Conservation (phyloP, 768 basidiomycete species). For the Rhizopogon vinicolor region DNA sequence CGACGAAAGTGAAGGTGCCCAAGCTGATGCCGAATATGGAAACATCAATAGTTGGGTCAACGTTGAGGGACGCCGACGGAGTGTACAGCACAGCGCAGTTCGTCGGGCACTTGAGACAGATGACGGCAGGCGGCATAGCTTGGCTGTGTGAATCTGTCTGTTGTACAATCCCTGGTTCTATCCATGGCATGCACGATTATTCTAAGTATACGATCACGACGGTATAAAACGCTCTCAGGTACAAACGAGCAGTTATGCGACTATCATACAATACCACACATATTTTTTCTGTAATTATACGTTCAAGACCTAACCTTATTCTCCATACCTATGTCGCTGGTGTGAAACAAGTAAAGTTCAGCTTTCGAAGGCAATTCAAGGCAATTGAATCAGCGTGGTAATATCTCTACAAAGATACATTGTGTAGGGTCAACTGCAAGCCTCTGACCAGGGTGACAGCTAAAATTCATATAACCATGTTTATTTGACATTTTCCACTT, state of each 20-base stretch:
- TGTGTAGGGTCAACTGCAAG: neutral
- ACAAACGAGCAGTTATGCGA: conserved; percentile 5
- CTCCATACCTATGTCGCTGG: neutral
- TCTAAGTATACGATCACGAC: conserved; percentile 21
- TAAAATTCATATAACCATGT: neutral
- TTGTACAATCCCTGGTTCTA: conserved; percentile 13
- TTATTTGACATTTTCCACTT: neutral
- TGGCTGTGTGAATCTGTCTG: conserved; percentile 45
- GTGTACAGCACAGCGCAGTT: conserved; percentile 23
- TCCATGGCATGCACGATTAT: conserved; percentile 24
- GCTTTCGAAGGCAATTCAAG: neutral
- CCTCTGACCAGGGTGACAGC: neutral
- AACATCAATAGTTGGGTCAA: conserved; percentile 43
- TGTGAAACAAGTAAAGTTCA: neutral
- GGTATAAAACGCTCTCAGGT: conserved; percentile 13
- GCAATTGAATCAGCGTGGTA: neutral
- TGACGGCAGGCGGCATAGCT: conserved; percentile 62
- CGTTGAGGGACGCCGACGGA: conserved; percentile 51
- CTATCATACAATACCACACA: conserved; percentile 19
- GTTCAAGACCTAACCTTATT: neutral
- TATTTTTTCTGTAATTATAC: conserved; percentile 24
- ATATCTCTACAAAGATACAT: neutral
- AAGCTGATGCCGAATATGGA: conserved; percentile 65
- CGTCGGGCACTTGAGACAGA: conserved; percentile 35
- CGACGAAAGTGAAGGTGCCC: conserved; percentile 64